Evolutionary conservation across 352 stramenopile genomes (phyloP).

Genomic region (Globisporangium sylvaticum): DNA sequence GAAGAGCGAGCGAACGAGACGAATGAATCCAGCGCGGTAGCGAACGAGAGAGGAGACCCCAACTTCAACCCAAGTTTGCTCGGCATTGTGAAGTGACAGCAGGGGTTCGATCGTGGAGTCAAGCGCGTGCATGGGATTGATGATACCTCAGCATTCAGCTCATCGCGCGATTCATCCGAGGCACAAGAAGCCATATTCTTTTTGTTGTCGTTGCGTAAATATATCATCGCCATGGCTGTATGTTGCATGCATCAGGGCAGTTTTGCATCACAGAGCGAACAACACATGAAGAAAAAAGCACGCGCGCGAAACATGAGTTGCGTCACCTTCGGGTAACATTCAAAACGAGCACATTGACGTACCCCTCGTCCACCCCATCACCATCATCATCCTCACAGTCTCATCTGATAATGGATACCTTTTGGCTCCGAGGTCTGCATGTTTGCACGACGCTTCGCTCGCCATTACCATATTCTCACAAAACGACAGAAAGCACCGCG

Average conservation of each 20-base stretch:
- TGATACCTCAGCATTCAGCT: background rate
- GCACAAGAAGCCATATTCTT: background rate
- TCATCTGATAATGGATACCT: slow-evolving; percentile 12
- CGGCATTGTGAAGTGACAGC: background rate
- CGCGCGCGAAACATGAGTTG: background rate
- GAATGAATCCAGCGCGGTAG: background rate
- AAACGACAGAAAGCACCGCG: background rate
- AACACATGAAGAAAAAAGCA: background rate
- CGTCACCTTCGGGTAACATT: background rate
- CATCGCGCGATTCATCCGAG: background rate
- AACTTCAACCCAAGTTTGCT: background rate
- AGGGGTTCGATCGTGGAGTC: background rate
- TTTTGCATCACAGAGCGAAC: background rate
- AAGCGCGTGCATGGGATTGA: background rate
- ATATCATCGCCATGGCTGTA: background rate
- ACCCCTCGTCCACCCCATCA: background rate
- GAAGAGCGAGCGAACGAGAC: background rate
- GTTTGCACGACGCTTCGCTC: background rate
- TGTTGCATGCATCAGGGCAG: background rate
- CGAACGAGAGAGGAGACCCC: background rate
- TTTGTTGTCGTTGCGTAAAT: slow-evolving; percentile 6
- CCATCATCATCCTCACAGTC: background rate
- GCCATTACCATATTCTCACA: background rate
- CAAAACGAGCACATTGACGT: background rate
- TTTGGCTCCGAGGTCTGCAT: background rate